These are phyloP conservation scores for Phoenix roebelenii DNA, from an alignment of 176 grass and related monocot species.

Conservation along the genomic window DNA sequence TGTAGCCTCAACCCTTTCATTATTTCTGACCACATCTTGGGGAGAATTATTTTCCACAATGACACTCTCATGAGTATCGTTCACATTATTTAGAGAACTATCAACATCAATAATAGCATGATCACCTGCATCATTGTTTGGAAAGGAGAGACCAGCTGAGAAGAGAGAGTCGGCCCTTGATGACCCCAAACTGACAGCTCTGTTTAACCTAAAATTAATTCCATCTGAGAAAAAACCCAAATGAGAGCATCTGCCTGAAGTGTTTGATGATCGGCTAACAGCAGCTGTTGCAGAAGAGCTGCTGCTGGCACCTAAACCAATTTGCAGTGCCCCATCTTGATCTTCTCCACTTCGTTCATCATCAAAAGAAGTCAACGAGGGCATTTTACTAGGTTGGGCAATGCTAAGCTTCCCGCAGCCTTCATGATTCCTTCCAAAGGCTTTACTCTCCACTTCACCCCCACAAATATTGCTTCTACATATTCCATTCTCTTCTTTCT, in stretches of 20 bases:
- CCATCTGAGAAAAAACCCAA: slow-evolving; percentile 30
- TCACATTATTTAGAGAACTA: slow-evolving; percentile 16
- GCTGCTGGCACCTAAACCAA: slow-evolving; percentile 27
- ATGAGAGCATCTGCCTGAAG: slow-evolving; percentile 28
- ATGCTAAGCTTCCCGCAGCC: slow-evolving; percentile 13
- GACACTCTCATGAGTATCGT: slow-evolving; percentile 18
- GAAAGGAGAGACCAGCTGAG: slow-evolving; percentile 36
- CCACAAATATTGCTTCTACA: slow-evolving; percentile 8
- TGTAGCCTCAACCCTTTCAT: slow-evolving; percentile 42
- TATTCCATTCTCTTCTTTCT: slow-evolving; percentile 16
- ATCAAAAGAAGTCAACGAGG: slow-evolving; percentile 22
- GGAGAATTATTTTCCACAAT: slow-evolving; percentile 36
- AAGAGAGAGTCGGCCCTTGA: slow-evolving; percentile 49
- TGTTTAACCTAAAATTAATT: slow-evolving; percentile 66
- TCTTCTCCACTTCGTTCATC: slow-evolving; percentile 25
- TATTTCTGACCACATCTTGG: slow-evolving; percentile 37
- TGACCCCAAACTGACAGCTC: slow-evolving; percentile 82
- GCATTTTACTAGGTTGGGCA: slow-evolving; percentile 22
- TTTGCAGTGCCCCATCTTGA: slow-evolving; percentile 24
- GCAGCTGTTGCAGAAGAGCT: not conserved
- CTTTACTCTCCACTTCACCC: slow-evolving; percentile 17
- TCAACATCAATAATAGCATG: slow-evolving; percentile 3
- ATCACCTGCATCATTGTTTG: slow-evolving; percentile 32
- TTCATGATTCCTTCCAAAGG: slow-evolving; percentile 19
- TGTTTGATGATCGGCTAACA: slow-evolving; percentile 17